Evolutionary conservation across 2,329 filamentous ascomycete genomes (phyloP).

Genomic region (Alternaria hordeiaustralica): DNA sequence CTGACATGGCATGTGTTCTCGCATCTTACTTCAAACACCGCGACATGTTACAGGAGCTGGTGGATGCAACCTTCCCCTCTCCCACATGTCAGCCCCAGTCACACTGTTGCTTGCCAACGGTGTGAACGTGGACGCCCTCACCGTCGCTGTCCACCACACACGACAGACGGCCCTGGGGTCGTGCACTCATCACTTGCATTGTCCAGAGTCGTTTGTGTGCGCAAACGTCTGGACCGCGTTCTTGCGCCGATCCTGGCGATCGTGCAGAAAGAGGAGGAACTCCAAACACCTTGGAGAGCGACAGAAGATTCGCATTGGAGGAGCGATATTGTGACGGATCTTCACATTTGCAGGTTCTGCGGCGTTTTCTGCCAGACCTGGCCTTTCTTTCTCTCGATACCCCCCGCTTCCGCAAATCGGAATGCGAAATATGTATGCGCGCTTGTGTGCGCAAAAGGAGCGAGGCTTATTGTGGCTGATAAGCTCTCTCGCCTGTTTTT

Average conservation of each 20-base stretch:
- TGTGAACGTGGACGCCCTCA: neutral
- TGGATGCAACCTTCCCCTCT: neutral
- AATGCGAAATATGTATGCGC: conserved; percentile 29
- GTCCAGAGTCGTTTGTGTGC: neutral
- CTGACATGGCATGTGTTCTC: neutral
- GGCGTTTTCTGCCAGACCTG: conserved; percentile 17
- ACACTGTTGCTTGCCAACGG: neutral
- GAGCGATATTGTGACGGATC: conserved; percentile 1
- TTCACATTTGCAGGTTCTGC: conserved; percentile 9
- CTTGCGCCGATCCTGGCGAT: conserved; percentile 4
- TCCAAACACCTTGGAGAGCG: neutral
- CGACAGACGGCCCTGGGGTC: conserved; percentile 1
- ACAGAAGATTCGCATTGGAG: neutral
- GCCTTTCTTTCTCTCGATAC: conserved; percentile 25
- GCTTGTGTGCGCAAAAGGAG: conserved; percentile 27
- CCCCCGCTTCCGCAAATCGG: conserved; percentile 28
- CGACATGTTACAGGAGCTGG: neutral
- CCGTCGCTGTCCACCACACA: neutral
- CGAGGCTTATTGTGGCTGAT: conserved; percentile 35
- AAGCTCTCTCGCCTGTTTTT: conserved; percentile 24
- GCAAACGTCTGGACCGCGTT: conserved; percentile 8
- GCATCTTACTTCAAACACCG: neutral
- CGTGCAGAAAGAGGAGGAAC: neutral
- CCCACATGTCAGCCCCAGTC: neutral
- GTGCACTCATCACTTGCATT: neutral